Percentiles rank a stretch among this genome's conserved stretches.
Conservation (phyloP, 148 eudicot genomes). For the Vaccinium darrowii region DNA sequence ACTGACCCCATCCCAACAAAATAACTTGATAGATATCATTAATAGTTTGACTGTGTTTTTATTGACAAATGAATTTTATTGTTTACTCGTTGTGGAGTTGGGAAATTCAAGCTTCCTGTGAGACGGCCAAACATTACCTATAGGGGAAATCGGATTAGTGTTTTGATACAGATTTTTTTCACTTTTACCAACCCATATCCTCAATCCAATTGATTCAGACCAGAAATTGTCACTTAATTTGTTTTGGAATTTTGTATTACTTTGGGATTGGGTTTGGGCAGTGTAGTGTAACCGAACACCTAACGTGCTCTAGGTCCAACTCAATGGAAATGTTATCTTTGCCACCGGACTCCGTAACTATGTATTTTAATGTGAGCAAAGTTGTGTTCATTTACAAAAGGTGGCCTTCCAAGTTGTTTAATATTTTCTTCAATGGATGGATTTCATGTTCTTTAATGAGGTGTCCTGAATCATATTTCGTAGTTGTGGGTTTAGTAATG, state of each 20-base stretch:
- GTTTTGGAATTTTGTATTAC: neutral
- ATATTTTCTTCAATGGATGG: neutral
- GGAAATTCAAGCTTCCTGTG: neutral
- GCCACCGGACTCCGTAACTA: neutral
- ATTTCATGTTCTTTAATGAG: neutral
- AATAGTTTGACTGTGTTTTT: neutral
- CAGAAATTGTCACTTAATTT: neutral
- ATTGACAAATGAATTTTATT: neutral
- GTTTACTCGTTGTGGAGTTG: too few relatives aligned
- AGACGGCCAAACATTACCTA: neutral
- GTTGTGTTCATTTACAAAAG: neutral
- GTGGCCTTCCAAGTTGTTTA: neutral
- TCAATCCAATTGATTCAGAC: neutral
- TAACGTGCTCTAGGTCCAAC: neutral
- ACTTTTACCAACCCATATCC: neutral
- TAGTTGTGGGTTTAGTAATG: neutral
- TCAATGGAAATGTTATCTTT: neutral
- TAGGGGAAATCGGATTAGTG: neutral
- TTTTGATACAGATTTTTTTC: neutral
- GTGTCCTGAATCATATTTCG: neutral
- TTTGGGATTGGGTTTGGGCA: neutral
- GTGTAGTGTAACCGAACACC: neutral
- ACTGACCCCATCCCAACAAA: neutral
- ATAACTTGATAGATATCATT: neutral
- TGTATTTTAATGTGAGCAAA: neutral